Evolutionary conservation across 306 rosid genomes (phyloP).

Genomic region (Geum urbanum): DNA sequence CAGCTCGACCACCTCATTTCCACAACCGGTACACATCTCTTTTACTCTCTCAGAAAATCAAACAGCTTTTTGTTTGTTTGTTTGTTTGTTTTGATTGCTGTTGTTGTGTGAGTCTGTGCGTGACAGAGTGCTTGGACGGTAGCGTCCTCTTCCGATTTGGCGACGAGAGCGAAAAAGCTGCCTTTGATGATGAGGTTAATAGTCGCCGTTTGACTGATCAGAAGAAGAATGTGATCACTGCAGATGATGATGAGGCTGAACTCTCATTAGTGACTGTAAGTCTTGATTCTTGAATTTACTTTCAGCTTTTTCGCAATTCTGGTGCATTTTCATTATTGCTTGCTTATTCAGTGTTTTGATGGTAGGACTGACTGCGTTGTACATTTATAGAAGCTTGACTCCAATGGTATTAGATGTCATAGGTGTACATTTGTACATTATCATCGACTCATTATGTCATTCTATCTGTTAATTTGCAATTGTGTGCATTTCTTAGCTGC

Average conservation of each 20-base stretch:
- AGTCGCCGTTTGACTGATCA: background rate
- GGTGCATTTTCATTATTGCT: background rate
- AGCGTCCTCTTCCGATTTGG: constrained; percentile 54
- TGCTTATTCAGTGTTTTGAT: background rate
- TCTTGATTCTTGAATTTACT: background rate
- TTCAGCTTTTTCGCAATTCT: background rate
- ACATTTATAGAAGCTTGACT: background rate
- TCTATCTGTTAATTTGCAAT: too few relatives aligned
- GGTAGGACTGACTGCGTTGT: background rate
- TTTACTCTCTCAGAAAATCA: background rate
- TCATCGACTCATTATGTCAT: background rate
- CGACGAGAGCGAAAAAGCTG: constrained; percentile 35
- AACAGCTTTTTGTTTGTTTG: background rate
- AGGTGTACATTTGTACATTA: background rate
- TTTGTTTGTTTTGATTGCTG: background rate
- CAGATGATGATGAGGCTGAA: too few relatives aligned
- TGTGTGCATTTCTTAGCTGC: too few relatives aligned
- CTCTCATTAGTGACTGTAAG: background rate
- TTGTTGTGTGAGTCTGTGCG: background rate
- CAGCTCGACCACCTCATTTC: constrained; percentile 36
- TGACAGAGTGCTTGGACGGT: constrained; percentile 59
- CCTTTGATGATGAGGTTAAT: background rate
- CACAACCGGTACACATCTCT: constrained; percentile 34
- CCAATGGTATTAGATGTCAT: background rate
- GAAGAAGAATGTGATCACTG: background rate